Conservation (phyloP, 179 eudicot species). For the Spergularia azorica region DNA sequence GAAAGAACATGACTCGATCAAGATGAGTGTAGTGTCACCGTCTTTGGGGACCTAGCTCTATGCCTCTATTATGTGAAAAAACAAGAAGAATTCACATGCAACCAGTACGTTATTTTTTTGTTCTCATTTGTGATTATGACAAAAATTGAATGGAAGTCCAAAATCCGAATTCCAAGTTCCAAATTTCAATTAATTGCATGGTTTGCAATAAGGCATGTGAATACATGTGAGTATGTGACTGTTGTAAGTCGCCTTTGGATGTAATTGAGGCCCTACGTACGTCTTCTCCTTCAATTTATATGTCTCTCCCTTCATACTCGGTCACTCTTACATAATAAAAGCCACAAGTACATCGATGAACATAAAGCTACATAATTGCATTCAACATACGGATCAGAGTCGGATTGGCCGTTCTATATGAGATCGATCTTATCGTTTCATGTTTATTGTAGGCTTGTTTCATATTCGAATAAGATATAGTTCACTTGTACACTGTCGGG, state of each 20-base stretch:
- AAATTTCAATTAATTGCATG: conserved; percentile 21
- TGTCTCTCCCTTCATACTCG: too few species aligned
- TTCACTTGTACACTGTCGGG: too few species aligned
- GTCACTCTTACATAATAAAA: too few species aligned
- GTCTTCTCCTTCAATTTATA: too few species aligned
- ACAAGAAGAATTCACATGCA: conserved; percentile 32
- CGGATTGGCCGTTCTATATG: too few species aligned
- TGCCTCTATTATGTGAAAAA: background rate
- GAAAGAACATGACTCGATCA: background rate
- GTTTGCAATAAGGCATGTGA: conserved; percentile 23
- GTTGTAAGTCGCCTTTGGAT: background rate
- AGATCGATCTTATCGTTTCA: too few species aligned
- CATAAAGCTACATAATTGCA: too few species aligned
- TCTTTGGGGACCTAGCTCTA: background rate
- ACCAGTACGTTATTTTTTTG: background rate
- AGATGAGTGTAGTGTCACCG: background rate
- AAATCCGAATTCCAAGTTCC: conserved; percentile 6
- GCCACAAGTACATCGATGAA: too few species aligned
- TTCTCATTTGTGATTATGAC: conserved; percentile 22
- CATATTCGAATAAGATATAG: too few species aligned
- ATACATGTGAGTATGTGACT: conserved; percentile 21
- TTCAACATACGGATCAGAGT: too few species aligned
- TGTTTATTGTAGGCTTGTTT: too few species aligned
- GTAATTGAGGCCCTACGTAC: conserved; percentile 5
- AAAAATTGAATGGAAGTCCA: conserved; percentile 8